Base-by-base conservation (phyloP, 2,329 filamentous ascomycete species). In the Mollisiaceae sp. region DNA sequence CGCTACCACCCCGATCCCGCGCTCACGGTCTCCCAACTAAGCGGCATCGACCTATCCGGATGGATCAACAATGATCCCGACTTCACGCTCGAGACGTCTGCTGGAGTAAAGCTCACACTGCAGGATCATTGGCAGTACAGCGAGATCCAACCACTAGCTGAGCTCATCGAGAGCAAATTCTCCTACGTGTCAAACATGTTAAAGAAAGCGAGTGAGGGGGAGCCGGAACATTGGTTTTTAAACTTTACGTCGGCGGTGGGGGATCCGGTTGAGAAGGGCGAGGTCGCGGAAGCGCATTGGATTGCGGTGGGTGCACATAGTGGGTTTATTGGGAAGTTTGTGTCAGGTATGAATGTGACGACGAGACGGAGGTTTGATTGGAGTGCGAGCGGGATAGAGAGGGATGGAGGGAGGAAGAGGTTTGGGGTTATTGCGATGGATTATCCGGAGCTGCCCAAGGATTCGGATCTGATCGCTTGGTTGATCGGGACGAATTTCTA, bases 21-120 rank as follows among this genome's bases (percentile, higher is more conserved):
- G 4, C 65, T 82, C 4, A 71, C 75, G 38, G 67, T 70, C 5
- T 72, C 74, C 11, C 68, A 69, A n/a, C 68, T 72, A 12, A 74
- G 74, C 11, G 79, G 79, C 0, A 75, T 80, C 18, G 77, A 80
- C 66, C 75, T 80, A 11, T 76, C 74, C 62, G 68, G 65, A 24
- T 92, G 90, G 90, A 82, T 84, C 0, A 84, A 91, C 77, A 91
- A 92, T 75, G 85, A 85, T 20, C 81, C 87, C 0, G 81, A 89
- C 71, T 84, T 87, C 64, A 81, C 79, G 32, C 83, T 83, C 57
- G 68, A 73, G 47, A 81, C 79, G 4, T 71, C 76, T 18, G 74
- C 75, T 20, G 71, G 73, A 32, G 75, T 79, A 4, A 74, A 75
- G 22, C 71, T 82, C 52, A 79, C 78, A 11, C 75, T 82, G 8